Evolutionary conservation across 2,329 filamentous ascomycete genomes (phyloP).

Genomic region (Hyphodiscus sp.): DNA sequence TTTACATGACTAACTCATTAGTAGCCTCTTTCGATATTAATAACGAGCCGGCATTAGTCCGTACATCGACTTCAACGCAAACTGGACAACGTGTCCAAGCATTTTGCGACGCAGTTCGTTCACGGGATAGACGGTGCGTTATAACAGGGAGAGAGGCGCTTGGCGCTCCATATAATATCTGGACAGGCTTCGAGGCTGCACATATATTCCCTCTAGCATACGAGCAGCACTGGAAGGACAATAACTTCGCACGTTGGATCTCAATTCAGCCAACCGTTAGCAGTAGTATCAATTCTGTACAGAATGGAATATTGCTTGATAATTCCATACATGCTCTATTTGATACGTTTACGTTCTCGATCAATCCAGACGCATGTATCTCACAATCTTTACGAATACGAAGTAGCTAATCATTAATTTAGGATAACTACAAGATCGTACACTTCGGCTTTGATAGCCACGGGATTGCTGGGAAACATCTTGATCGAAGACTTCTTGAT

Average conservation of each 20-base stretch:
- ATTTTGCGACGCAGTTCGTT: constrained; percentile 18
- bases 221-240: too few relatives aligned
- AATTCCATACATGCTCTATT: constrained; percentile 10
- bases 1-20: constrained; percentile 5
- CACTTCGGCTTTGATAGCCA: constrained; percentile 18
- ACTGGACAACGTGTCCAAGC: constrained; percentile 7
- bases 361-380: constrained; percentile 12
- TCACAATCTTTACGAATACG: neutral
- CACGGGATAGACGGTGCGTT: constrained; percentile 18
- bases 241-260: constrained; percentile 3
- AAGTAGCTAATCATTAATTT: constrained; percentile 5
- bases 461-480: constrained; percentile 14
- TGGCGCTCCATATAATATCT: too few relatives aligned
- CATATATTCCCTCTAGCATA: too few relatives aligned
- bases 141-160: too few relatives aligned
- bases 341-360: constrained; percentile 17
- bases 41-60: constrained; percentile 11
- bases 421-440: constrained; percentile 24
- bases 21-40: constrained; percentile 2
- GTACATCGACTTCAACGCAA: constrained; percentile 11
- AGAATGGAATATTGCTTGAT: constrained; percentile 26
- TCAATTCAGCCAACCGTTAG: constrained; percentile 7
- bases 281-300: constrained; percentile 19
- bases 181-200: too few relatives aligned
- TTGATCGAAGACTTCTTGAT: constrained; percentile 15